Evolutionary conservation across 2,329 filamentous ascomycete species (phyloP), one percentile per base, ranked within the genome.

Genomic region (Penicillium psychrosexuale): DNA sequence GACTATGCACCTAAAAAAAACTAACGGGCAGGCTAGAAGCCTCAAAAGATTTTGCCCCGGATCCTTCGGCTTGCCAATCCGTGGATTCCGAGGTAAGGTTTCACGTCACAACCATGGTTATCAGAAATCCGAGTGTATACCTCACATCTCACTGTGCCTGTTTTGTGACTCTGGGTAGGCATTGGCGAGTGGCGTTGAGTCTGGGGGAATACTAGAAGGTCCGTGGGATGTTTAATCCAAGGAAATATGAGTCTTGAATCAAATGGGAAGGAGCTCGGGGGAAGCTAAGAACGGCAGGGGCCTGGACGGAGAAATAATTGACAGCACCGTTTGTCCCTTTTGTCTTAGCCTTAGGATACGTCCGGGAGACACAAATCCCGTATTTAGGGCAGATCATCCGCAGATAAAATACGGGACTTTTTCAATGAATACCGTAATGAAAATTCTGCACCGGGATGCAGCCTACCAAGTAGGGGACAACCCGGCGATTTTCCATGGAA

Each of bases 21-120:
- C 31, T 44, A 50, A 47, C 11, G 34, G 43, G 17, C 30, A 47
- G 22, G 45, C 39, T 50, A 49, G 51, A 56, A 30, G 33, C 49
- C 54, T 45, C 45, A 48, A 44, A 11, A 8, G 17, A 15, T 42
- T 65, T 60, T 60, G 62, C 61, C 62, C 59, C 59, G 39, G 55
- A 63, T 63, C 53, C 24, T 60, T 65, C 62, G 61, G 60, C 53
- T 53, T 49, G 49, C 49, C 19, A 17, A 47, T 46, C 54, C 56
- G 49, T 53, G 58, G 55, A 49, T 30, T 56, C 54, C 54, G 56
- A 28, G 39, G 61, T 63, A 60, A 60, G 59, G 47, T 51, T 43
- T 48, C 44, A 48, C 12, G 8, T 42, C 4, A 15, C 27, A 28
- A 51, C 38, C 17, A 43, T 39, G 51, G 47, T 22, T 13, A 38